Conservation (phyloP, 495 filamentous ascomycete species). For the Peziza echinospora region DNA sequence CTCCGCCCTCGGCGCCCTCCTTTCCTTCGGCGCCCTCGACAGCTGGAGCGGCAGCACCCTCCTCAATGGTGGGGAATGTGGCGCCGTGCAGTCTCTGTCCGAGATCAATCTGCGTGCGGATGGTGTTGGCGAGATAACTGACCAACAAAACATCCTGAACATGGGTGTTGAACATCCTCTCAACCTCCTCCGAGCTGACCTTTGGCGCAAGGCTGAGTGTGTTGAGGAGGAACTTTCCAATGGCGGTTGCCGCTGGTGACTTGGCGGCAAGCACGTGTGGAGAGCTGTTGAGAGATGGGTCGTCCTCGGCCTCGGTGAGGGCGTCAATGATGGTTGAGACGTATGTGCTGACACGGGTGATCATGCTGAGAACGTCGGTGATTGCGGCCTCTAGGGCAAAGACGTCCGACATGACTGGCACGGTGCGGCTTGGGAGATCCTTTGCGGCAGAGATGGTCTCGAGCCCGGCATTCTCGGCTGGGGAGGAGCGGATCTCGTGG, state of each 20-base stretch:
- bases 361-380: slow-evolving; percentile 63
- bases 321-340: slow-evolving; percentile 53
- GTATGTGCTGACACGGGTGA: slow-evolving; percentile 76
- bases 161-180: slow-evolving; percentile 97
- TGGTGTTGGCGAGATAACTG: slow-evolving; percentile 91
- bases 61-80: background rate
- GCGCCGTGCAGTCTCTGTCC: slow-evolving; percentile 61
- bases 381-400: slow-evolving; percentile 64
- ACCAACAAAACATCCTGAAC: slow-evolving; percentile 96
- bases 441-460: slow-evolving; percentile 67
- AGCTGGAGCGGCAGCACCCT: background rate
- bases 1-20: background rate
- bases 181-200: slow-evolving; percentile 70
- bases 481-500: slow-evolving; percentile 72
- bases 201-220: slow-evolving; percentile 80
- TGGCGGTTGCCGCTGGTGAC: slow-evolving; percentile 48
- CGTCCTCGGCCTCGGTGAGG: slow-evolving; percentile 35
- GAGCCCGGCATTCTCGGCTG: slow-evolving; percentile 78
- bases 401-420: slow-evolving; percentile 59
- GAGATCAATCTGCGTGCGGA: slow-evolving; percentile 96
- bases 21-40: too few relatives aligned
- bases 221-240: slow-evolving; percentile 88
- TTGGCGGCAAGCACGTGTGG: slow-evolving; percentile 24
- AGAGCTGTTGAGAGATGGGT: background rate
- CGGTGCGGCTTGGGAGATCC: slow-evolving; percentile 49